Conservation (phyloP, 768 basidiomycete species). For the Termitomyces sp. region DNA sequence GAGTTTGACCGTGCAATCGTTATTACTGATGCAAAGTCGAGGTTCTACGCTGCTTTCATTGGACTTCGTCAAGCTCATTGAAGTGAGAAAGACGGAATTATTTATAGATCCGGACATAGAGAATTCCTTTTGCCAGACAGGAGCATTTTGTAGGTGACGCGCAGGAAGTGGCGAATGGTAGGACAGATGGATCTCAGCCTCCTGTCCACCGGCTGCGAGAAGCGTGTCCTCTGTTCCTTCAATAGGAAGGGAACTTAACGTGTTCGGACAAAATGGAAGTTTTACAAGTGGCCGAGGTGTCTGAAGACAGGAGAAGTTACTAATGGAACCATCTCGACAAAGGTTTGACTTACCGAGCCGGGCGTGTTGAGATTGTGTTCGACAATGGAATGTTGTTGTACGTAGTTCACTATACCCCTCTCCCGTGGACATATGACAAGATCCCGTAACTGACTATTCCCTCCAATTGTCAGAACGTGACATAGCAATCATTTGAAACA, state of each 20-base stretch:
- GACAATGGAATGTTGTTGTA: conserved; percentile 48
- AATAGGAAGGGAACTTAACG: conserved; percentile 54
- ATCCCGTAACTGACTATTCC: conserved; percentile 70
- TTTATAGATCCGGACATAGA: conserved; percentile 71
- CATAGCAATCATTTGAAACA: not conserved
- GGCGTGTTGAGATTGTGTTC: conserved; percentile 57
- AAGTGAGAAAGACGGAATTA: conserved; percentile 73
- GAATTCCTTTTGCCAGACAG: conserved; percentile 54
- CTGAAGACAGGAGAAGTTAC: conserved; percentile 22
- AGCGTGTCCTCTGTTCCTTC: conserved; percentile 51
- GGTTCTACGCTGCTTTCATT: conserved; percentile 70
- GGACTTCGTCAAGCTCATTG: conserved; percentile 54
- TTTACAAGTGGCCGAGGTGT: conserved; percentile 47
- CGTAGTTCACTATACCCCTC: conserved; percentile 62
- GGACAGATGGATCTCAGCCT: conserved; percentile 68
- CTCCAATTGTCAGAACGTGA: conserved; percentile 3
- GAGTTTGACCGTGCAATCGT: conserved; percentile 78
- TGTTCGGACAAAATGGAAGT: conserved; percentile 60
- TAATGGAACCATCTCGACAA: conserved; percentile 11
- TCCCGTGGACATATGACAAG: conserved; percentile 72
- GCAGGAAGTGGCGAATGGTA: conserved; percentile 32
- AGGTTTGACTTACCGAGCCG: conserved; percentile 36
- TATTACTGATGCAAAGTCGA: conserved; percentile 80
- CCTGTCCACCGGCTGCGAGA: conserved; percentile 76
- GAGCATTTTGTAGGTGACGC: conserved; percentile 22